Conservation (phyloP, 805 yeast species). For the Monosporozyma aerobia region DNA sequence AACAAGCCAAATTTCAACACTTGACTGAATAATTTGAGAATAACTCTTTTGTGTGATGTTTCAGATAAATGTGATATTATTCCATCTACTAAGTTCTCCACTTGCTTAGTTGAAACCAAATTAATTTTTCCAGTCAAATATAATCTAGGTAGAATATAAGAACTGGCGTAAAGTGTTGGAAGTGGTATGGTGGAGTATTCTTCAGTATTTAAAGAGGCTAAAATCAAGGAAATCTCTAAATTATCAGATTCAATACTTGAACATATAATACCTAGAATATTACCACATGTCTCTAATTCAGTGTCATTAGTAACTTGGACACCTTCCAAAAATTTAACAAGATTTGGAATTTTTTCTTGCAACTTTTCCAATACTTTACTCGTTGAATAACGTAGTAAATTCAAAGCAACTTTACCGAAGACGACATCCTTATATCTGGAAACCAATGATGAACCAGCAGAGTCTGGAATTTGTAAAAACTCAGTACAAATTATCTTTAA, state of each 20-base stretch:
- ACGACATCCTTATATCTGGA: conserved; percentile 20
- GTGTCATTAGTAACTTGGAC: conserved; percentile 13
- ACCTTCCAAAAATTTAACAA: conserved; percentile 20
- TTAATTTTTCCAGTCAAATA: conserved; percentile 3
- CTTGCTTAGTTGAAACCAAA: background rate
- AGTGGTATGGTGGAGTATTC: conserved; percentile 1
- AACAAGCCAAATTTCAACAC: conserved; percentile 34
- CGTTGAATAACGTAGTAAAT: conserved; percentile 18
- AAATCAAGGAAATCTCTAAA: conserved; percentile 3
- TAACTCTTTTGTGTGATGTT: conserved; percentile 1
- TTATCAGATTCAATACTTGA: conserved; percentile 2
- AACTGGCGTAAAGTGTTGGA: conserved; percentile 5
- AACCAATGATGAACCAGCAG: conserved; percentile 10
- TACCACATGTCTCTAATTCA: conserved; percentile 33
- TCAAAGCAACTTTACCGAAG: conserved; percentile 31
- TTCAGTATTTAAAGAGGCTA: background rate
- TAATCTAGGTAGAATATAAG: conserved; percentile 20
- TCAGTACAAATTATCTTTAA: conserved; percentile 34
- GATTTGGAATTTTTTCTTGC: conserved; percentile 10
- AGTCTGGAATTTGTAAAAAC: conserved; percentile 14
- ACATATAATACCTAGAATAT: conserved; percentile 39
- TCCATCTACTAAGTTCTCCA: conserved; percentile 1
- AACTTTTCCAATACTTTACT: conserved; percentile 5
- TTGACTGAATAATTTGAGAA: conserved; percentile 22
- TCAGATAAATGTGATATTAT: background rate